These are phyloP conservation scores for Holtermannia corniformis DNA, from an alignment of 768 basidiomycete species.

Conservation along the genomic window DNA sequence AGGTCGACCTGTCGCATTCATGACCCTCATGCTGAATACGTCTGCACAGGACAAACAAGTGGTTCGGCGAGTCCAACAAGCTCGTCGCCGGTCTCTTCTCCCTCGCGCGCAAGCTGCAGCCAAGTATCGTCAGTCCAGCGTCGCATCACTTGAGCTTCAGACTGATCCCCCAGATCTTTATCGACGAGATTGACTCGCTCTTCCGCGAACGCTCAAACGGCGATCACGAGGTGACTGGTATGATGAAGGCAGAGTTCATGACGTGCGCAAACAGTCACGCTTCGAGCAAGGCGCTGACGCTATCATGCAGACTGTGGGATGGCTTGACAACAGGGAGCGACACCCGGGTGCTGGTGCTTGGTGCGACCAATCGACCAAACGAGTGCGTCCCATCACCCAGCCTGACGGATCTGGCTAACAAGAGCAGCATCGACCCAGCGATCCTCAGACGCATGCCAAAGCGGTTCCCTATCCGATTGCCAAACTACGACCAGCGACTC, in stretches of 20 bases:
- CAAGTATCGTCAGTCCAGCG: conserved; percentile 58
- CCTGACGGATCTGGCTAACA: conserved; percentile 53
- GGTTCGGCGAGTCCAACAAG: conserved; percentile 89
- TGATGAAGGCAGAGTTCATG: conserved; percentile 79
- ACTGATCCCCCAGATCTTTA: conserved; percentile 88
- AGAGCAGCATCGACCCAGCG: conserved; percentile 39
- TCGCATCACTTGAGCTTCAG: too few species aligned
- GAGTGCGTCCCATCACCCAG: conserved; percentile 47
- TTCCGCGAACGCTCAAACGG: conserved; percentile 73
- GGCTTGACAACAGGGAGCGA: conserved; percentile 73
- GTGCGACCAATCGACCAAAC: conserved; percentile 88
- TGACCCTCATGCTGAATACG: neutral
- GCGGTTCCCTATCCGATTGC: conserved; percentile 76
- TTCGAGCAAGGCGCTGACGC: conserved; percentile 1
- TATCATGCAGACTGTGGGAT: conserved; percentile 70
- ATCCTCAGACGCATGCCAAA: conserved; percentile 73
- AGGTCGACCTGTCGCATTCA: conserved; percentile 7
- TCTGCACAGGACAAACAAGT: conserved; percentile 41
- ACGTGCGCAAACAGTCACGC: conserved; percentile 34
- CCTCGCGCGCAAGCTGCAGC: conserved; percentile 84
- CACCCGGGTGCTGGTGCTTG: conserved; percentile 70
- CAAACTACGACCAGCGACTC: conserved; percentile 63
- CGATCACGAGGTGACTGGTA: conserved; percentile 95
- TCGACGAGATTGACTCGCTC: conserved; percentile 97
- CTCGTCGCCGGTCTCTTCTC: conserved; percentile 90